Evolutionary conservation across 306 rosid species (phyloP).

Genomic region (Phaseolus lunatus): DNA sequence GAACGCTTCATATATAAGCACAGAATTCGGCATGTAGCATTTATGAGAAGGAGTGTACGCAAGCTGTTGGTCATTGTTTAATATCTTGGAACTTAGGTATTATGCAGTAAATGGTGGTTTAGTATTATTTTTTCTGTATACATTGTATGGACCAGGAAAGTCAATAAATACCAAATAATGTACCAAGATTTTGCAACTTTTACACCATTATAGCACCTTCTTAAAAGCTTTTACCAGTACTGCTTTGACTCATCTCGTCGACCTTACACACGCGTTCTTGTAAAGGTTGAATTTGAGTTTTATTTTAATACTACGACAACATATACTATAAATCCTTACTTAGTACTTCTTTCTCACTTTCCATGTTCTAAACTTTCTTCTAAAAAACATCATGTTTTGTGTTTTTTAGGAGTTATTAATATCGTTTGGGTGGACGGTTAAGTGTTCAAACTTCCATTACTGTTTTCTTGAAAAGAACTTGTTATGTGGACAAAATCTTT

Average conservation of each 20-base stretch:
- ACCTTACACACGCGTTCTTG: background rate
- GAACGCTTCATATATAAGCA: constrained; percentile 45
- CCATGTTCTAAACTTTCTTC: background rate
- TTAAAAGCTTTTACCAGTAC: background rate
- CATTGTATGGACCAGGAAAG: background rate
- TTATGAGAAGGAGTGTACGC: constrained; percentile 52
- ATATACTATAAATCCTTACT: background rate
- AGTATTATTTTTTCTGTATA: background rate
- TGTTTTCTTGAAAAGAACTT: background rate
- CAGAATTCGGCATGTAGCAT: constrained; percentile 31
- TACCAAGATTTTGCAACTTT: background rate
- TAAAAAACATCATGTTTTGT: background rate
- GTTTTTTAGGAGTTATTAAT: no score
- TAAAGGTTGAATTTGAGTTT: background rate
- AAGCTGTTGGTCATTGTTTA: constrained; percentile 37
- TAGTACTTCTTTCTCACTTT: background rate
- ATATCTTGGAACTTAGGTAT: background rate
- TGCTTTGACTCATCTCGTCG: background rate
- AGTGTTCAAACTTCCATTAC: background rate
- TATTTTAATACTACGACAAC: background rate
- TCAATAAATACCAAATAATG: background rate
- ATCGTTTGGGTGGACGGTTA: background rate
- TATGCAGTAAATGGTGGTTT: background rate
- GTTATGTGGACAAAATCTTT: no score
- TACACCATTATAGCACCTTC: background rate